Evolutionary conservation across 805 yeast species (phyloP), one percentile per base, ranked within the genome.

Genomic region (Brettanomyces sp.): DNA sequence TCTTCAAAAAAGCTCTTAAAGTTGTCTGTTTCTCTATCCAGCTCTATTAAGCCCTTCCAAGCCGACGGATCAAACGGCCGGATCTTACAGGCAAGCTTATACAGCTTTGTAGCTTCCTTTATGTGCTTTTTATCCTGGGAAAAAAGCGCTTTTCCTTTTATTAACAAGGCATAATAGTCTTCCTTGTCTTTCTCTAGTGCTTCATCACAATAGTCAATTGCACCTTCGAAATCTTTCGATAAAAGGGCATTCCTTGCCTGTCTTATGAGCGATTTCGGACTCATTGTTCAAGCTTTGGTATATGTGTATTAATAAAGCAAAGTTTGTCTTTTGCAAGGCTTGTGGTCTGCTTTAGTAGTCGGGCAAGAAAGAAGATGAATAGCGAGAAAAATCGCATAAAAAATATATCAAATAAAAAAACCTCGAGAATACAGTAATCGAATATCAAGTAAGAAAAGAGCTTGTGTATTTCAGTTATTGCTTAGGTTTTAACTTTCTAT

Each of bases 31-130:
- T 62, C 54, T 45, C 65, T 63, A 9, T 65, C 68, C 0, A 78
- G 60, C 42, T 76, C 73, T 48, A 79, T 64, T 48, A 82, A 69
- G 1, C 98, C 98, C 56, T 85, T 87, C 95, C 93, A 90, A 0
- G 89, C 95, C 24, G 76, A 60, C 1, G 79, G 51, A 43, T 81
- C 77, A 2, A 67, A 66, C 0, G 77, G 72, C 28, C 78, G 74
- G 1, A 80, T 44, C 5, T 59, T 54, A 3, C 77, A 72, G 0
- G 89, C 89, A 21, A 55, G 57, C 30, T 56, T 54, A 54, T 80
- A 82, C 9, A 73, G 60, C 24, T 50, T 51, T 11, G 63, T 50
- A 0, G 86, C 81, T 3, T 60, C 54, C 2, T 58, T 55, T n/a
- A n/a, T 6, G 4, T 58, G 47, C 5, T 74, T 62, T 12, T 67